Evolutionary conservation across 176 grass and related monocot genomes (phyloP), one percentile per base, ranked within the genome.

Genomic region (Otatea glauca): DNA sequence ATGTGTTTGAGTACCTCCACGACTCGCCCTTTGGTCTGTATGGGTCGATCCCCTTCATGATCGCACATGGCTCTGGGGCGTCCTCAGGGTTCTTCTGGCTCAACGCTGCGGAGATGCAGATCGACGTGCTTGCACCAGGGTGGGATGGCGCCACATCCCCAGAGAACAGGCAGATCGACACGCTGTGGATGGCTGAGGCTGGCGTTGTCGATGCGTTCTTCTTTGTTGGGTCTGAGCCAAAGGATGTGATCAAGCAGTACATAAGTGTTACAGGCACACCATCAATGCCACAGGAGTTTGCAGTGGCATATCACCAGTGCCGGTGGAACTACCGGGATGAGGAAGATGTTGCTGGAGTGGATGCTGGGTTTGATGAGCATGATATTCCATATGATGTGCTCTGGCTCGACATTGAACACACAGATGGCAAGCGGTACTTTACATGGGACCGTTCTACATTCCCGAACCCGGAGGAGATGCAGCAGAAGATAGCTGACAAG

Each of bases 281-380:
- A 9, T 68, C 85, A 14, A 93, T 98, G 92, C 95, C 95, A 0
- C 95, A 98, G 75, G 60, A 94, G 59, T 98, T 98, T 80, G 84
- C 95, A 4, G 77, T 94, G 64, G 95, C 83, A 0, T 94, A 94
- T 88, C 95, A 98, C 65, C 95, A 98, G 68, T 98, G 95, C 79
- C 85, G 95, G 55, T 98, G 95, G 95, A 98, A 98, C 81, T 98
- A 98, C 82, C 75, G 95, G n/a, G 95, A 98, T 15, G 95, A 98
- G 81, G 92, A 92, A 51, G 95, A 98, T 59, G 95, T 98, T 79
- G 89, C 80, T 4, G 69, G 77, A 44, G 95, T 98, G 61, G 92
- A 98, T 88, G 75, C 90, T 62, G 87, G 81, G 17, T 98, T 98
- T 73, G 95, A 98, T 79, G 85, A 94, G 60, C 92, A 98, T 39